phyloP scores from a whole-genome alignment of 2,329 filamentous ascomycete species.

The Gaeumannomyces sp. region DNA sequence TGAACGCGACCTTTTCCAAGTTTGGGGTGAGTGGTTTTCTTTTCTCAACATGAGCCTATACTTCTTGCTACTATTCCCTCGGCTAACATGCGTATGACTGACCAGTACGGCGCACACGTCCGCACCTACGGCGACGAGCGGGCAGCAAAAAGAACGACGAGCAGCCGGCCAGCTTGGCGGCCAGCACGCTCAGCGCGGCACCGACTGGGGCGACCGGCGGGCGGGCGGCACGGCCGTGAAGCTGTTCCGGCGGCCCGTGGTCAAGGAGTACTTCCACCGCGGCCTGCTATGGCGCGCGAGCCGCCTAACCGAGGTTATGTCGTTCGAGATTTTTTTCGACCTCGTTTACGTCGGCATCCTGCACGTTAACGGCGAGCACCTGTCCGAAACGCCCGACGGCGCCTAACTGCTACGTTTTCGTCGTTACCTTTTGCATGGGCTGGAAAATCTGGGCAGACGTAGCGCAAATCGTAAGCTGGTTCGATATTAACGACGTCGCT shows the following conservation, averaged over 20 bases:
- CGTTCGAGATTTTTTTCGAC: constrained; percentile 60
- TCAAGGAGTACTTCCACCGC: constrained; percentile 61
- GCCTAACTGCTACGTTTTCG: constrained; percentile 51
- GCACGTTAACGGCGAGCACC: constrained; percentile 55
- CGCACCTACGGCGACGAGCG: constrained; percentile 32
- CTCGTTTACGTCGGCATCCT: constrained; percentile 58
- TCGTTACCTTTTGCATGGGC: constrained; percentile 55
- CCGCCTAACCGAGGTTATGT: constrained; percentile 53
- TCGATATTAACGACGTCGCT: constrained; percentile 55
- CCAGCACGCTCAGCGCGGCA: constrained; percentile 10
- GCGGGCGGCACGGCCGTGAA: constrained; percentile 40
- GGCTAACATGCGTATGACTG: too few relatives aligned
- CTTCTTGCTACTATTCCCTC: too few relatives aligned
- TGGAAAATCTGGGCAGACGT: constrained; percentile 60
- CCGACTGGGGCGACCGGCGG: constrained; percentile 20
- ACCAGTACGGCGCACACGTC: constrained; percentile 52
- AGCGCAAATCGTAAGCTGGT: constrained; percentile 51
- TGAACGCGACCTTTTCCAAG: constrained; percentile 55
- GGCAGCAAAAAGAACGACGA: constrained; percentile 17
- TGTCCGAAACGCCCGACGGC: constrained; percentile 49
- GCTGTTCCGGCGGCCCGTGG: constrained; percentile 52
- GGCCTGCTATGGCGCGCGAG: constrained; percentile 57
- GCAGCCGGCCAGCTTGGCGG: constrained; percentile 1
- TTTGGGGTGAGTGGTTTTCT: constrained; percentile 37
- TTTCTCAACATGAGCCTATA: too few relatives aligned